Conservation (phyloP, 345 rosid genomes). For the Abelmoschus esculentus region DNA sequence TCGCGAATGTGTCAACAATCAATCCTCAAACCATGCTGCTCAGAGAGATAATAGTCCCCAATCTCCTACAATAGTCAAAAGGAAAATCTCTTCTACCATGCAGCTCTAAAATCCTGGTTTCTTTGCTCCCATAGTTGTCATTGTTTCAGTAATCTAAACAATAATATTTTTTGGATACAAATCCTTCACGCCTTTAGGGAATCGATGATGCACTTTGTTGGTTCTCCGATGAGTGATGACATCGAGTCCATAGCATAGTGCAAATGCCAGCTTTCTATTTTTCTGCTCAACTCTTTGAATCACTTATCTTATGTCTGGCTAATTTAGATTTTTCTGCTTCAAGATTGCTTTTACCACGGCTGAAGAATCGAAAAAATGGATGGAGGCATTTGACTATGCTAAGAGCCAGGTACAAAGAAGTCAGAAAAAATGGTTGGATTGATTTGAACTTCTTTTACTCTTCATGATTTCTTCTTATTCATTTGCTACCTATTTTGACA, state of each 20-base stretch:
- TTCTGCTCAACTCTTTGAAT: background rate
- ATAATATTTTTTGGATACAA: background rate
- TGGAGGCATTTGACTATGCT: constrained; percentile 91
- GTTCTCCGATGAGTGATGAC: background rate
- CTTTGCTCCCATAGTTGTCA: background rate
- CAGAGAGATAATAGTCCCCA: background rate
- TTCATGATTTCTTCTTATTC: constrained; percentile 1
- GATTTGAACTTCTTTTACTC: background rate
- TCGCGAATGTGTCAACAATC: background rate
- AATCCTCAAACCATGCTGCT: background rate
- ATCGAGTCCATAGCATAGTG: background rate
- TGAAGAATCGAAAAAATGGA: constrained; percentile 85
- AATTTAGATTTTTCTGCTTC: constrained; percentile 21
- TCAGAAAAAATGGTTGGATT: background rate
- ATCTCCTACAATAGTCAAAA: background rate
- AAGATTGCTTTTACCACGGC: constrained; percentile 91
- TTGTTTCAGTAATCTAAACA: background rate
- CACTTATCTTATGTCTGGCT: background rate
- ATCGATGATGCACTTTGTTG: background rate
- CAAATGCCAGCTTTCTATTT: background rate
- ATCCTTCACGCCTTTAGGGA: background rate
- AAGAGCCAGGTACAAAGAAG: constrained; percentile 72
- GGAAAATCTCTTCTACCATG: background rate
- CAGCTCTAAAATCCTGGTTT: background rate
- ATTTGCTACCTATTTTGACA: constrained; percentile 25